A percentile compares a stretch with the other conserved stretches of the same genome.
These are phyloP conservation scores for Arachis stenosperma DNA, from an alignment of 306 rosid species.

Conservation along the genomic window DNA sequence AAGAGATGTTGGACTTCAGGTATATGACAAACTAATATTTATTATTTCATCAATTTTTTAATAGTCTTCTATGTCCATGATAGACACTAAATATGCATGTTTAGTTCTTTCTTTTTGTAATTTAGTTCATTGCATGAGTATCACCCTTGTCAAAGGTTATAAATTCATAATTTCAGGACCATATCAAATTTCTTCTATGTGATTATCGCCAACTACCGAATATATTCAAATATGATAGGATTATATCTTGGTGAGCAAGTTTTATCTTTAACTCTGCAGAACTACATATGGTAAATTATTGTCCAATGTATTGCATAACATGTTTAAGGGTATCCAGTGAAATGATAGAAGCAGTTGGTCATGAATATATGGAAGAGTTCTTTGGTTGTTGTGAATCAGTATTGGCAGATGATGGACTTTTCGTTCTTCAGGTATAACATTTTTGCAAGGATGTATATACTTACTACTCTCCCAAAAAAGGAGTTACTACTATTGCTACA, in stretches of 20 bases:
- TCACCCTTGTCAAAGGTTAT: neutral
- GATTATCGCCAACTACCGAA: slow-evolving; percentile 82
- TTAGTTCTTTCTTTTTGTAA: too few species aligned
- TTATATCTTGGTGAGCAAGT: slow-evolving; percentile 78
- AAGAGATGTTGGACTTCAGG: slow-evolving; percentile 78
- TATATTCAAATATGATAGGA: slow-evolving; percentile 64
- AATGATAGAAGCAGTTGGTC: slow-evolving; percentile 84
- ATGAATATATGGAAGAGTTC: slow-evolving; percentile 79
- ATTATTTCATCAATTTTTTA: too few species aligned
- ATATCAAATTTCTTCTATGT: slow-evolving; percentile 67
- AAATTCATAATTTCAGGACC: slow-evolving; percentile 53
- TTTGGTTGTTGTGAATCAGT: slow-evolving; percentile 78
- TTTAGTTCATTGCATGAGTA: too few species aligned
- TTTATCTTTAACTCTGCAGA: neutral
- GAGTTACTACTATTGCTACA: neutral
- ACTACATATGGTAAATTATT: neutral
- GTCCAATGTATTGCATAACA: slow-evolving; percentile 23
- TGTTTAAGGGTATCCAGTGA: slow-evolving; percentile 59
- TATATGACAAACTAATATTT: slow-evolving; percentile 17
- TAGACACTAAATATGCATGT: neutral
- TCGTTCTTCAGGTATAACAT: neutral
- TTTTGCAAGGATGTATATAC: neutral
- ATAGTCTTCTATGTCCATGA: neutral
- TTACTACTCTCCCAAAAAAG: neutral
- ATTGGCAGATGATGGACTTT: slow-evolving; percentile 68